phyloP scores from a whole-genome alignment of 352 stramenopile genomes.

The Phytophthora sansomeana region DNA sequence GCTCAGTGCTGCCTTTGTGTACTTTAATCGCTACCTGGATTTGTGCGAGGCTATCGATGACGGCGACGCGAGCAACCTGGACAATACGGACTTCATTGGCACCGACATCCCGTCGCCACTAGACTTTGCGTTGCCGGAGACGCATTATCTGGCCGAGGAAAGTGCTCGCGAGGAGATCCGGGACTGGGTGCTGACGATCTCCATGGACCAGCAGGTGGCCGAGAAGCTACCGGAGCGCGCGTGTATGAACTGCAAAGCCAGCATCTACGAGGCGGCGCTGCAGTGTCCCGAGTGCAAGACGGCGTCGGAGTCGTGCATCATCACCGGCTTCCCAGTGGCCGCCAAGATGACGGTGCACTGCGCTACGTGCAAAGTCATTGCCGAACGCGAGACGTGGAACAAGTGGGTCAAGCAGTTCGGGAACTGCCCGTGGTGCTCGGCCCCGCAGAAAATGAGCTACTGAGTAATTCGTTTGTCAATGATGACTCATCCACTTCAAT shows the following conservation, averaged over 20 bases:
- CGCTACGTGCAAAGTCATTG: constrained; percentile 89
- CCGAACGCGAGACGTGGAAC: constrained; percentile 89
- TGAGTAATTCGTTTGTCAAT: constrained; percentile 26
- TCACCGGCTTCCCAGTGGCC: constrained; percentile 91
- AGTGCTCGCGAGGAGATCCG: constrained; percentile 92
- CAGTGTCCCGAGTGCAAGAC: constrained; percentile 84
- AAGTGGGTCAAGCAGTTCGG: constrained; percentile 91
- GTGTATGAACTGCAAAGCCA: constrained; percentile 80
- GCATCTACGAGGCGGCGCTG: constrained; percentile 89
- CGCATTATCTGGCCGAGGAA: constrained; percentile 85
- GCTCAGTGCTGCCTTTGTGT: constrained; percentile 94
- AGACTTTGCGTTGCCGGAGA: constrained; percentile 77
- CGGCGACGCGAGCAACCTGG: constrained; percentile 78
- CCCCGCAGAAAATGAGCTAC: constrained; percentile 89
- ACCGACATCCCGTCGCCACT: constrained; percentile 92
- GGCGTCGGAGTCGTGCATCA: constrained; percentile 85
- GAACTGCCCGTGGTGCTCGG: constrained; percentile 80
- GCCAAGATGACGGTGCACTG: constrained; percentile 90
- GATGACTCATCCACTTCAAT: constrained; percentile 30
- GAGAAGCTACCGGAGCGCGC: constrained; percentile 86
- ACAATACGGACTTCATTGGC: constrained; percentile 95
- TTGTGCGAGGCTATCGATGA: constrained; percentile 96
- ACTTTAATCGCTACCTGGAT: constrained; percentile 96
- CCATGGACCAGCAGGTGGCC: constrained; percentile 95
- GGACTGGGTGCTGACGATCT: constrained; percentile 95